These are phyloP conservation scores for Moesziomyces antarcticus DNA, from an alignment of 1,284 basidiomycete species.

Conservation along the genomic window DNA sequence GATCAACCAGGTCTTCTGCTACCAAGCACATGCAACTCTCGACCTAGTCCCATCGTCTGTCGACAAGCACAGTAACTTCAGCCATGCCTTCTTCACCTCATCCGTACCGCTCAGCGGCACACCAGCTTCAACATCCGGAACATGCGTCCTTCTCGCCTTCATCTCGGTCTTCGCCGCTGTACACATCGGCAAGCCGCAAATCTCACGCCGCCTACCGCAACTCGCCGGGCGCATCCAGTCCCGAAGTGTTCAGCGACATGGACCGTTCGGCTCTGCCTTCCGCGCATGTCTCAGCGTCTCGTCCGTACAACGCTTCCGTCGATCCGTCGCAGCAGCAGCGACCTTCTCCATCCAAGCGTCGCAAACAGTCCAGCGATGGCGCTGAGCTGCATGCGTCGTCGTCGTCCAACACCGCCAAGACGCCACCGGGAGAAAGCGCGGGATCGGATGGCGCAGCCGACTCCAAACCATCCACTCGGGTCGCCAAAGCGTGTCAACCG, in stretches of 20 bases:
- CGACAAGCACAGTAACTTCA: neutral
- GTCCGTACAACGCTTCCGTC: neutral
- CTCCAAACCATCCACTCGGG: conserved; percentile 31
- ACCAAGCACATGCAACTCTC: neutral
- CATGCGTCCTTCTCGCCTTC: conserved; percentile 42
- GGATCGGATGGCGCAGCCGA: conserved; percentile 8
- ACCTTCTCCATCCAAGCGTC: conserved; percentile 17
- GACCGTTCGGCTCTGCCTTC: conserved; percentile 3
- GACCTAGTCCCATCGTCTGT: neutral
- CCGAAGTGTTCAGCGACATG: conserved; percentile 26
- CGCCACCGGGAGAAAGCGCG: neutral
- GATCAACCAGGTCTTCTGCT: neutral
- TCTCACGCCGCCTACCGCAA: conserved; percentile 25
- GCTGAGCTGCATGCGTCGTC: conserved; percentile 2
- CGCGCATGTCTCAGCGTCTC: conserved; percentile 11
- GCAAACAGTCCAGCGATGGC: conserved; percentile 12
- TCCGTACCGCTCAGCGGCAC: conserved; percentile 41
- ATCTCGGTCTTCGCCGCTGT: conserved; percentile 29
- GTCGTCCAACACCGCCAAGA: conserved; percentile 2
- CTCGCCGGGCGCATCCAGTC: conserved; percentile 31
- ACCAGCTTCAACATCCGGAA: conserved; percentile 50
- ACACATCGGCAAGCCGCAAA: conserved; percentile 18
- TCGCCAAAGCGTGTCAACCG: conserved; percentile 57
- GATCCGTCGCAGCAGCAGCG: conserved; percentile 1
- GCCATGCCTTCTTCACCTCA: conserved; percentile 43